Evolutionary conservation across 352 stramenopile species (phyloP), one percentile per base, ranked within the genome.

Genomic region (Globisporangium nunn): DNA sequence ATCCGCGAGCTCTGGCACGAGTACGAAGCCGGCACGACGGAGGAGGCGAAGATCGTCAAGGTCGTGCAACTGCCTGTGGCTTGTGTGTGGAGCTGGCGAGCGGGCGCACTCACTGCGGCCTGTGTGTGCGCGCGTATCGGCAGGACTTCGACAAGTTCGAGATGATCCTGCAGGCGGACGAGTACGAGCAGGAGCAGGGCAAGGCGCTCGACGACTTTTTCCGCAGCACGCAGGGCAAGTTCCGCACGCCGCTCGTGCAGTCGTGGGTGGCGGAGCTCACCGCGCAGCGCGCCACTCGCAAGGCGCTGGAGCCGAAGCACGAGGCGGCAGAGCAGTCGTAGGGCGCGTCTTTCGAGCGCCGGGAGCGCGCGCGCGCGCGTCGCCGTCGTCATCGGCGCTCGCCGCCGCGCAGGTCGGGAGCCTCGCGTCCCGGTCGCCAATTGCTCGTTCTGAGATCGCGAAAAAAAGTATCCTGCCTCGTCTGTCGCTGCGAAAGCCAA

Each of bases 71-170:
- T 23, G 23, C 23, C 23, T 23, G 23, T 23, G 23, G 23, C 23
- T 23, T 23, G 23, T 23, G 23, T 23, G 23, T 23, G 23, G 23
- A 23, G 23, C 23, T 23, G 23, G 23, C 23, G 23, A 23, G 23
- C 23, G 23, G 23, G 11, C 37, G 37, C 2, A 17, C 11, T 43
- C 4, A 43, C 23, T 14, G 35, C 35, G 35, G 14, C 7, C 41
- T 47, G 41, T 28, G 41, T 11, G 3, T 48, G 17, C 0, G 15
- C 23, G 23, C 23, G 23, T 23, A 23, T 15, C 23, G 1, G 10
- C 46, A 87, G 71, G 92, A 98, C 66, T 94, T 98, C 70, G 92
- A 98, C 67, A 97, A 97, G 68, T 93, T 98, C 56, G 92, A 98
- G 68, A 98, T 98, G 90, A 96, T 97, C 47, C 65, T 98, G 51